Percentiles rank a stretch among this genome's conserved stretches.
Evolutionary conservation across 208 protist genomes (phyloP).

Genomic region (Trichomonas vaginalis): DNA sequence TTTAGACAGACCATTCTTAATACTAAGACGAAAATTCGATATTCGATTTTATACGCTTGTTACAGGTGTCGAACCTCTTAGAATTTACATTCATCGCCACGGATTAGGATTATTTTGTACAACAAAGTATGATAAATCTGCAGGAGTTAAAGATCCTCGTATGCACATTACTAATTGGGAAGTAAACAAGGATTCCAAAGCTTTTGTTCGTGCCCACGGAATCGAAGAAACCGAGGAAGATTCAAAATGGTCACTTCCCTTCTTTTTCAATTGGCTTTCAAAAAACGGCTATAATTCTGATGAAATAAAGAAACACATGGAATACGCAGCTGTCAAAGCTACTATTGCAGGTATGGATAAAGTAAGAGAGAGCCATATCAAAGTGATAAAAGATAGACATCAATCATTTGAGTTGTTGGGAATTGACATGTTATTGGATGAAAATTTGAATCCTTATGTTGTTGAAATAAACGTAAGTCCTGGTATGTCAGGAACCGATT

Average conservation of each 20-base stretch:
- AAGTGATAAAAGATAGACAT: background rate
- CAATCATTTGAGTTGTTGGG: conserved; percentile 77
- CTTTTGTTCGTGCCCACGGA: background rate
- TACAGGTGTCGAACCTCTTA: conserved; percentile 27
- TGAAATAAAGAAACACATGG: background rate
- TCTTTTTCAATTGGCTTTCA: background rate
- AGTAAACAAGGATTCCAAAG: conserved; percentile 28
- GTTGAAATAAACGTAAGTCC: conserved; percentile 73
- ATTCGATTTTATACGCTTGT: conserved; percentile 20
- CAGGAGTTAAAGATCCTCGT: background rate
- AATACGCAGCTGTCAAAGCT: background rate
- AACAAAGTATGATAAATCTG: background rate
- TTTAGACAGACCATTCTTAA: conserved; percentile 10
- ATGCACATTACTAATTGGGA: conserved; percentile 36
- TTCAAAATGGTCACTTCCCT: conserved; percentile 32
- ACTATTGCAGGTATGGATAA: conserved; percentile 20
- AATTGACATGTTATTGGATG: conserved; percentile 76
- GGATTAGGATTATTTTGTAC: conserved; percentile 36
- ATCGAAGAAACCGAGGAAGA: background rate
- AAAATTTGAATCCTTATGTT: conserved; percentile 69
- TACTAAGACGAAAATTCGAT: conserved; percentile 23
- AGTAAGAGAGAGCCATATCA: conserved; percentile 21
- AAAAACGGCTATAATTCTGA: background rate
- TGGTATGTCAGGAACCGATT: background rate
- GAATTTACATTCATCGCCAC: conserved; percentile 38